Base-by-base conservation (phyloP, 2,329 filamentous ascomycete genomes). In the Pseudocercospora macadamiae region DNA sequence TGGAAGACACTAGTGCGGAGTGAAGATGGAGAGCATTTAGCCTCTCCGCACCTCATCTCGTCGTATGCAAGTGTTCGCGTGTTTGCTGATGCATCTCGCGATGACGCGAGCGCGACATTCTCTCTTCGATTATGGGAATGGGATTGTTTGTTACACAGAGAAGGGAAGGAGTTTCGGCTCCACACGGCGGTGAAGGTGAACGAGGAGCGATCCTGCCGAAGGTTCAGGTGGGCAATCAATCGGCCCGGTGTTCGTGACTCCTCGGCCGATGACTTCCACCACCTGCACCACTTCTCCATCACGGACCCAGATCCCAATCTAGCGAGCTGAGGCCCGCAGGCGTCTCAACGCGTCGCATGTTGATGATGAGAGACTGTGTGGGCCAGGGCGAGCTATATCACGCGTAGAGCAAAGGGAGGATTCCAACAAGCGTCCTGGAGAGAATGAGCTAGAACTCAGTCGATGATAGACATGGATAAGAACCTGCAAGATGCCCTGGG, bases 1-100 rank as follows among this genome's bases (percentile, higher is more conserved):
- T 39, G 57, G 57, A 53, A 56, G 18, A 23, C 47, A 55, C 57
- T 60, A 56, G 57, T 60, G 57, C 53, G 57, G 57, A 60, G 57
- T 56, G 57, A 56, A 55, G 57, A 30, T 36, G 57, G 16, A 26
- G 3, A 16, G 19, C 42, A 47, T 26, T 21, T 44, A 19, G 30
- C 16, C 19, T 37, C 16, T n/a, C 30, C 36, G 48, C 28, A 51
- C 16, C 28, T 37, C n/a, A 36, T 37, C 28, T 51, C 16, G 28
- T 37, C 12, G 12, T 30, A 16, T 25, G 30, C 48, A 37, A 37
- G 28, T 51, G 48, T n/a, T n/a, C n/a, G n/a, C n/a, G n/a, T n/a
- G n/a, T n/a, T n/a, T n/a, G n/a, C n/a, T n/a, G n/a, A n/a, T n/a
- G n/a, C n/a, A n/a, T n/a, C n/a, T n/a, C n/a, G n/a, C n/a, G n/a